Base-by-base conservation (phyloP, 2,329 filamentous ascomycete genomes). In the Penicillium capsulatum region DNA sequence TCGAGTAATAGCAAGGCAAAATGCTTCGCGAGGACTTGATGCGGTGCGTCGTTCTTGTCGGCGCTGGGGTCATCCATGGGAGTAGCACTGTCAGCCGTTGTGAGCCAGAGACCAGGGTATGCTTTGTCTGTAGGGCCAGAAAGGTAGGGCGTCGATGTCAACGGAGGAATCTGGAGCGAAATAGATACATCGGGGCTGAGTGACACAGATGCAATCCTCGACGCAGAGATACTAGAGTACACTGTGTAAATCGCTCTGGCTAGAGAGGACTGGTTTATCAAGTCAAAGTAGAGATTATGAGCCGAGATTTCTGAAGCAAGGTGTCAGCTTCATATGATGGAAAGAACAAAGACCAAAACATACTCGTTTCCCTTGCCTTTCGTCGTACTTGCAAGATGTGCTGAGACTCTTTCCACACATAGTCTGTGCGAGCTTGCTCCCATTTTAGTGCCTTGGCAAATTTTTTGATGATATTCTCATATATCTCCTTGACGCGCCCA, bases 401-500 rank as follows among this genome's bases (percentile, higher is more conserved):
- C 63, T 92, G 89, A 2, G 86, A 87, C 60, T 98, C 88, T 56
- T 84, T 85, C 81, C 87, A 92, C 3, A 98, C 85, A 61, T 96
- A 97, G 53, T 90, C 84, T 40, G 82, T 85, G 44, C 86, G 83
- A 51, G 90, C 84, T 66, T 98, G 91, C 60, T 90, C 90, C 66
- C 91, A 92, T 60, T 92, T 94, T 59, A 95, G 79, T 3, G 86
- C 87, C 68, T 91, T 94, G 59, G 89, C 90, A 54, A 95, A 83
- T 65, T 94, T 94, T 64, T 90, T 92, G 48, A 90, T 84, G 27
- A 97, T 83, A 61, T 95, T 86, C 38, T 86, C 76, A 62, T 95
- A 95, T 59, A 96, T 82, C 48, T 94, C 86, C 30, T 84, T 78
- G 31, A 94, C 71, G 9, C 78, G 71, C 57, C 71, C 74, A 40